Evolutionary conservation across 2,329 filamentous ascomycete genomes (phyloP).

Genomic region (Beauveria medogensis): DNA sequence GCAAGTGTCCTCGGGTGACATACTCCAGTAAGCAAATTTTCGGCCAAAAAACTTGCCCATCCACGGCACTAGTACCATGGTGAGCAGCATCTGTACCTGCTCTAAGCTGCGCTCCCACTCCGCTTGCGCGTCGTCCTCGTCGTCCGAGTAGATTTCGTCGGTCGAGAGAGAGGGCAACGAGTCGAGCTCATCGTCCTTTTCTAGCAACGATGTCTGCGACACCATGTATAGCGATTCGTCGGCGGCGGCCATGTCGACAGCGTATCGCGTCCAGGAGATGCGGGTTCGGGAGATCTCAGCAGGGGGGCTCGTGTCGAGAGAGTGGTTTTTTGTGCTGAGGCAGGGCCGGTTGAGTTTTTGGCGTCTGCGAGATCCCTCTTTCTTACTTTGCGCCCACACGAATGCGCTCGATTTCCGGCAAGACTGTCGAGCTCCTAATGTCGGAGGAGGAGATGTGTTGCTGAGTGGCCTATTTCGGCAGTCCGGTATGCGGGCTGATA

Average conservation of each 20-base stretch:
- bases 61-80: conserved; percentile 91
- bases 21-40: conserved; percentile 95
- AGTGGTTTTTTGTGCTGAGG: background rate
- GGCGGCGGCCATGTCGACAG: conserved; percentile 11
- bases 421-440: background rate
- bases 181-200: conserved; percentile 52
- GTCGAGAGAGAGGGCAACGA: conserved; percentile 56
- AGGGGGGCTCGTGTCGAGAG: background rate
- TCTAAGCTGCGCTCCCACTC: conserved; percentile 95
- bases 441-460: background rate
- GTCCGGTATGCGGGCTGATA: background rate
- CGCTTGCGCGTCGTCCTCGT: conserved; percentile 75
- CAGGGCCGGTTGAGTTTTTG: background rate
- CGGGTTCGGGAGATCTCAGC: background rate
- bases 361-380: background rate
- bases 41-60: conserved; percentile 90
- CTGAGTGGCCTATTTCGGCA: conserved; percentile 1
- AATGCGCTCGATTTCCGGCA: background rate
- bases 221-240: conserved; percentile 44
- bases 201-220: conserved; percentile 36
- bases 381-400: background rate
- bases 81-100: conserved; percentile 85
- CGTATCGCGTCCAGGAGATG: background rate
- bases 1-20: conserved; percentile 22
- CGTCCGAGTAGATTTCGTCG: conserved; percentile 48